Base-by-base conservation (phyloP, 2,329 filamentous ascomycete genomes). In the Fusarium neocosmosporiellum region DNA sequence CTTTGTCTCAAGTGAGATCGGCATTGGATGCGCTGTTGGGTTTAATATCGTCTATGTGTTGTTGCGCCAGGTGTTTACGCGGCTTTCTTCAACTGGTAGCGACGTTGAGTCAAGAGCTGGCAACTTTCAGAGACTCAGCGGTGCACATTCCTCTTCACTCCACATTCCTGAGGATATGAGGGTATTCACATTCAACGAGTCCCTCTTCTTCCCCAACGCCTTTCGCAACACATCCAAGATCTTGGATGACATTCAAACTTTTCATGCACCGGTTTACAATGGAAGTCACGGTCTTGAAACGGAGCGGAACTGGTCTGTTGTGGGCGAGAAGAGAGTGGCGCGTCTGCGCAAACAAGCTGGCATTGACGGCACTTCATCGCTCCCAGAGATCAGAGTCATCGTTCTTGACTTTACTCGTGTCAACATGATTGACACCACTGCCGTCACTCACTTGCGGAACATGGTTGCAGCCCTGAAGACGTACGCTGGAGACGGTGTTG, bases 31-130 rank as follows among this genome's bases (percentile, higher is more conserved):
- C 22, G 86, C 89, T 2, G 89, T 91, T 1, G 89, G 86, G 9
- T 93, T 92, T 85, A 91, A 88, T 75, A 87, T 92, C 34, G 86
- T 89, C 63, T 91, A 90, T 77, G 86, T 88, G 31, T 81, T 92
- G 1, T 83, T 91, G 0, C 86, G 88, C 4, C 85, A 87, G n/a
- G 88, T 88, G 1, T 91, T 92, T 77, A 83, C 84, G 2, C 81
- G 81, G 60, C 76, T 66, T 24, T 83, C 66, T 65, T 81, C 18
- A 71, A 82, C 59, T 70, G 69, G 75, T 27, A 66, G 80, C 37
- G 68, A 80, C 22, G 54, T 78, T 57, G 64, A 82, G 77, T 48
- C 81, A 69, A 61, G 72, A 78, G 59, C 80, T 46, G 78, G 80
- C 57, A 65, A 71, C 46, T 66, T 71, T 10, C 65, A 62, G 33